Base-by-base conservation (phyloP, 805 yeast species). In the Maudiozyma barnettii region DNA sequence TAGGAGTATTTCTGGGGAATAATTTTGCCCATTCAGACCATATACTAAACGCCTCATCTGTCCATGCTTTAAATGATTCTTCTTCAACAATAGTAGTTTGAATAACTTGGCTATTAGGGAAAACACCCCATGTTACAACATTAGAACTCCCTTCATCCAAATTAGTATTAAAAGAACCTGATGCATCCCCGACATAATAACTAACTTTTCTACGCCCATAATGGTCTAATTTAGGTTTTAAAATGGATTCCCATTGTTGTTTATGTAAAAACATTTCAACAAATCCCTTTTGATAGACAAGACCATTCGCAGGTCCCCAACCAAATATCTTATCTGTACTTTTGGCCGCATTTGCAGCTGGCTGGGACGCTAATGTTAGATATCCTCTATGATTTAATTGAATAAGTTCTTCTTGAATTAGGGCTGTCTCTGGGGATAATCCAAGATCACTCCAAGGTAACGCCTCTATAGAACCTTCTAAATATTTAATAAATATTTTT, bases 81-180 rank as follows among this genome's bases (percentile, higher is more conserved):
- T 80, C 84, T 60, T 90, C 96, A 48, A 93, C 81, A 51, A 90
- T 83, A 0, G 99, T 93, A 0, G 97, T 85, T 65, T 90, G 97
- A 35, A 88, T 77, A 35, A 89, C 82, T 60, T 88, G 96, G 53
- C 89, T 78, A 64, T 82, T 82, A 7, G 95, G 95, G 74, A 93
- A 91, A 2, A 85, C 95, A 52, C 98, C 99, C 99, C 99, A 93
- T 1, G 99, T 93, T 8, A 93, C 95, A 23, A 93, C 95, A 53
- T 82, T 83, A 40, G 88, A 81, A 31, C 77, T 61, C 19, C 68
- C 72, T 1, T 70, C 61, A 1, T 72, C 71, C 59, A 82, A 67
- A 55, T 84, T 88, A 2, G 93, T 77, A 26, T 72, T 69, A 52
- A 86, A 80, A 9, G 65, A 57, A 1, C 82, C 82, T 7, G 67